A percentile compares a stretch with the other conserved stretches of the same genome.
Conservation (phyloP, 257 asterid species). For the Penstemon newberryi region DNA sequence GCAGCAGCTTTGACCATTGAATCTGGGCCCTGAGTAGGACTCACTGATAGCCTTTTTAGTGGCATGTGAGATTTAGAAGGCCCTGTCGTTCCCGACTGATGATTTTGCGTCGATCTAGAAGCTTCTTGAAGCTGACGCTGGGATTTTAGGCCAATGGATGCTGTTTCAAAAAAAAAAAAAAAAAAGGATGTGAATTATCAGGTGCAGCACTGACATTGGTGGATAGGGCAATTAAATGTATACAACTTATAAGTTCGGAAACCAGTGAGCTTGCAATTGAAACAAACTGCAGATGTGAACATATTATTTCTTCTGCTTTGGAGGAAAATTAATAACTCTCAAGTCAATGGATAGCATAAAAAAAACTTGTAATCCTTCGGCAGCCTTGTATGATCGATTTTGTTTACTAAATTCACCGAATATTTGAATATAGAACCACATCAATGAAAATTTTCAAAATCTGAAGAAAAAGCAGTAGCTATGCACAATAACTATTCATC, state of each 20-base stretch:
- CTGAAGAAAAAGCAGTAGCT: not conserved
- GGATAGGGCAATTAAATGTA: too few species aligned
- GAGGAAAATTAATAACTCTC: not conserved
- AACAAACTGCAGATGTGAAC: constrained; percentile 9
- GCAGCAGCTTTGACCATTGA: constrained; percentile 58
- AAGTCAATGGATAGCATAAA: not conserved
- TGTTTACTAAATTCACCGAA: not conserved
- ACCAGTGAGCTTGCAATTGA: not conserved
- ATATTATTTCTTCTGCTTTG: not conserved
- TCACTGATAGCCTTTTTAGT: constrained; percentile 34
- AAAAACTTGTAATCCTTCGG: not conserved
- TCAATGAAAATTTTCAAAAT: not conserved
- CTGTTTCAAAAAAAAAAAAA: constrained; percentile 26
- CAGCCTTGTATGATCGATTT: too few species aligned
- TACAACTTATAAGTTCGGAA: not conserved
- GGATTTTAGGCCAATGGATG: constrained; percentile 29
- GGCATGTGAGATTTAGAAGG: constrained; percentile 35
- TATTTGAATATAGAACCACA: constrained; percentile 1
- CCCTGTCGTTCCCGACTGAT: constrained; percentile 24
- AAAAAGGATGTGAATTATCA: constrained; percentile 27
- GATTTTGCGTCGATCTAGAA: constrained; percentile 20
- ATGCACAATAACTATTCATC: not conserved
- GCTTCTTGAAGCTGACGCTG: constrained; percentile 34
- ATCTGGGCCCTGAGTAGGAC: constrained; percentile 36
- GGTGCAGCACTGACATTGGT: constrained; percentile 12